Conservation (phyloP, 768 basidiomycete genomes). For the Mycena haematopus region DNA sequence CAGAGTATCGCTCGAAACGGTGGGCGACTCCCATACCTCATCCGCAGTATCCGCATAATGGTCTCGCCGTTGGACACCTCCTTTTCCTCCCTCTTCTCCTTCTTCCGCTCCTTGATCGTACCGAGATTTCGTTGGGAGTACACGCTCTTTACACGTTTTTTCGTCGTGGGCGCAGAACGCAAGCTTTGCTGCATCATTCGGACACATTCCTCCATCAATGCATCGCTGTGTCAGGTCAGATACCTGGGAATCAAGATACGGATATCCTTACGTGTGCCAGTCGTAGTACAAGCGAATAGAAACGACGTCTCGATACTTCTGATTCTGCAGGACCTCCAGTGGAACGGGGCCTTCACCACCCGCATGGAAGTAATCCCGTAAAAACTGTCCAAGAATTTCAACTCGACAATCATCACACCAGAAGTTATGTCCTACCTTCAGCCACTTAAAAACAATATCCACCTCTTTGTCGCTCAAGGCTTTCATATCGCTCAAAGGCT, state of each 20-base stretch:
- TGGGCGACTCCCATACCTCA: slow-evolving; percentile 69
- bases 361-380: slow-evolving; percentile 94
- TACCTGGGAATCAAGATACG: slow-evolving; percentile 10
- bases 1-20: not conserved
- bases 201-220: slow-evolving; percentile 93
- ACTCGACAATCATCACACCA: not conserved
- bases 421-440: slow-evolving; percentile 66
- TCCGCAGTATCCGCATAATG: slow-evolving; percentile 92
- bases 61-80: slow-evolving; percentile 84
- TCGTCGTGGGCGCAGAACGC: slow-evolving; percentile 72
- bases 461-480: slow-evolving; percentile 95
- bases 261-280: slow-evolving; percentile 78
- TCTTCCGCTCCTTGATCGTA: slow-evolving; percentile 93
- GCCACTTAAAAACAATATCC: slow-evolving; percentile 97
- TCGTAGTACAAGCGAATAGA: slow-evolving; percentile 96
- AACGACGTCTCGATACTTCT: slow-evolving; percentile 90
- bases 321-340: slow-evolving; percentile 85
- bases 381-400: slow-evolving; percentile 60
- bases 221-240: slow-evolving; percentile 56
- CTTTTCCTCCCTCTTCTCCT: slow-evolving; percentile 85
- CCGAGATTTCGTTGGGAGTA: slow-evolving; percentile 93
- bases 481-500: slow-evolving; percentile 88
- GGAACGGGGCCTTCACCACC: slow-evolving; percentile 92
- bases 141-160: slow-evolving; percentile 94
- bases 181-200: slow-evolving; percentile 92